Base-by-base conservation (phyloP, 768 basidiomycete genomes). In the Tephrocybe sp. region DNA sequence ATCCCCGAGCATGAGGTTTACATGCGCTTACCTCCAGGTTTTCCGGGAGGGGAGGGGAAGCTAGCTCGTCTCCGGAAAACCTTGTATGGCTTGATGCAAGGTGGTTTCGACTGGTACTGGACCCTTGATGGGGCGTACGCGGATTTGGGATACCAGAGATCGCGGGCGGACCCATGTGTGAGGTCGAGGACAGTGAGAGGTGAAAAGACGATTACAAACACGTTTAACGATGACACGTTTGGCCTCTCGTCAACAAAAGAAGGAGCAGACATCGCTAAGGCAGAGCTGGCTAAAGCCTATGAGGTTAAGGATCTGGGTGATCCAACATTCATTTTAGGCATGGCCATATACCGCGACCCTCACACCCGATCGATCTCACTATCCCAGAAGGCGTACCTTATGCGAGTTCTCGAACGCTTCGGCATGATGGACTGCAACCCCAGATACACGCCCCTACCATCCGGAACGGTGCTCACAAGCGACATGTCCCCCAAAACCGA, bases 31-130 rank as follows among this genome's bases (percentile, higher is more conserved):
- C 34, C 34, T 5, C 11, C 9, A 4, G 34, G 34, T 7, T 45
- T 34, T n/a, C 30, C 18, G 14, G 20, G 18, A 8, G 21, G 45
- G 32, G 20, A 33, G 32, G 45, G 45, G 4, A 45, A 45, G 15
- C 11, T 45, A 12, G 30, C 32, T 6, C 18, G 1, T 10, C 32
- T 45, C 17, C 3, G 7, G 1, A 45, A 45, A 34, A 34, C 44
- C 1, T 1, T 45, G 1, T 51, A 51, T 18, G 43, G 50, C 0
- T 30, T 37, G 8, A 52, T 52, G 51, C 37, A 52, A 14, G 45
- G 37, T 3, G 51, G 44, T 3, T 33, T 4, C 15, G 39, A 45
- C 18, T 45, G 43, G 50, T 51, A 20, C 26, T 15, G 15, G 2
- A 41, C 48, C 5, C 28, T 49, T 4, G 25, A 48, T 15, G 20